Conservation (phyloP, 2,329 filamentous ascomycete species). For the Catunica adiposa region DNA sequence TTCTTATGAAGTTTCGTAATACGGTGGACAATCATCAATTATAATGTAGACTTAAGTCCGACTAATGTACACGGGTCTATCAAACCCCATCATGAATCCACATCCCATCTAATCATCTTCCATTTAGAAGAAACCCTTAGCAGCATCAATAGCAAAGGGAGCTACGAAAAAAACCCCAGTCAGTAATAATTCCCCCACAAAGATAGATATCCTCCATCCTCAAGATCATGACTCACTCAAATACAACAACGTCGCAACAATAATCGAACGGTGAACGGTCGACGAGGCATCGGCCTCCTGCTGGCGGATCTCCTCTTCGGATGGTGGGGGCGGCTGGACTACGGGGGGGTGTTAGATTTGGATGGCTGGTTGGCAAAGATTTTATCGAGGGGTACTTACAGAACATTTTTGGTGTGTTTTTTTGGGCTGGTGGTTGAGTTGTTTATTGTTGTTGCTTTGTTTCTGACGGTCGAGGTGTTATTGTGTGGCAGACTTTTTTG, state of each 20-base stretch:
- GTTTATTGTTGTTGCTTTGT: not conserved
- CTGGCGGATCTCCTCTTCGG: constrained; percentile 51
- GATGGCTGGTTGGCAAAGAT: not conserved
- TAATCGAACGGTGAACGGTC: constrained; percentile 50
- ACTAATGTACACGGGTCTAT: not conserved
- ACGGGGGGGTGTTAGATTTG: not conserved
- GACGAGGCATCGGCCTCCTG: constrained; percentile 51
- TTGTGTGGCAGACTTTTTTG: not conserved
- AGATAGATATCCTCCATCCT: not conserved
- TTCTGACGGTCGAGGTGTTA: not conserved
- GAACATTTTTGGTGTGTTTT: not conserved
- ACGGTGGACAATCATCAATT: not conserved
- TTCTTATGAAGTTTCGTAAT: not conserved
- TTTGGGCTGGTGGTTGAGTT: not conserved
- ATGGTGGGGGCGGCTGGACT: constrained; percentile 54
- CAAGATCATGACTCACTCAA: constrained; percentile 42
- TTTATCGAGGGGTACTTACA: not conserved
- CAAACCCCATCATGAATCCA: not conserved
- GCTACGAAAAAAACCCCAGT: constrained; percentile 28
- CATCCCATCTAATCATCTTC: not conserved
- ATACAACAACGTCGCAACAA: constrained; percentile 53
- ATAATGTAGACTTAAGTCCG: not conserved
- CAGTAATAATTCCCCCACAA: not conserved
- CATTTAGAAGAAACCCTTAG: constrained; percentile 28
- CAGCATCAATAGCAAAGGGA: constrained; percentile 40